Evolutionary conservation across 2,329 filamentous ascomycete genomes (phyloP), one percentile per base, ranked within the genome.

Genomic region (Pseudofabraea citricarpa): DNA sequence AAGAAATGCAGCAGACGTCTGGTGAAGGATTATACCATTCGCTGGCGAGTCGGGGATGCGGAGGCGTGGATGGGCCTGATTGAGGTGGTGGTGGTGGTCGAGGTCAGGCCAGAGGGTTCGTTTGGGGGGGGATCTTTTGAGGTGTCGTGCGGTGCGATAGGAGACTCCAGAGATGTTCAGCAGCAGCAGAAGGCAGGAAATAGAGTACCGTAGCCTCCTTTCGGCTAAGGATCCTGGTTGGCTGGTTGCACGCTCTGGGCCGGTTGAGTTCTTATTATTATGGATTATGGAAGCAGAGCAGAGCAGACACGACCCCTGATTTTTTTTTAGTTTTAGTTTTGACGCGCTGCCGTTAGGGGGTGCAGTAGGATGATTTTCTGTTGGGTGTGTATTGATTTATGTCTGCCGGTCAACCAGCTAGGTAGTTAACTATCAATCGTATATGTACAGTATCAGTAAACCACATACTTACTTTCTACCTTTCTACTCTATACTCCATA

Each of bases 11-110:
- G 51, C 40, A 46, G 54, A 49, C 51, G 37, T 40, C 35, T 6
- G 41, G 29, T 36, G 32, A 41, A 19, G 40, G 32, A 39, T 40
- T 51, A 50, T 45, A 44, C 24, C 49, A 58, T 58, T 49, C 53
- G 54, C 52, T 50, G 38, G 43, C 24, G 23, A n/a, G 26, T 19
- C 27, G 43, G 40, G 15, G 42, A 33, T 43, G 38, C 36, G 15
- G 22, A 27, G 45, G 15, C 40, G 27, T 31, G 26, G 41, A 4
- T 41, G 40, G 38, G 22, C 12, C 21, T 36, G 24, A 50, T 48
- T 41, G 47, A 22, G 35, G 21, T 37, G 35, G 15, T 32, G 29
- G 24, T n/a, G 19, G 29, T 9, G 13, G 35, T 37, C n/a, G 35
- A n/a, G 35, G 19, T 22, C 20, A 37, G 35, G 35, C 35, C 35